Base-by-base conservation (phyloP, 345 rosid genomes). In the Noccaea bulbosa region DNA sequence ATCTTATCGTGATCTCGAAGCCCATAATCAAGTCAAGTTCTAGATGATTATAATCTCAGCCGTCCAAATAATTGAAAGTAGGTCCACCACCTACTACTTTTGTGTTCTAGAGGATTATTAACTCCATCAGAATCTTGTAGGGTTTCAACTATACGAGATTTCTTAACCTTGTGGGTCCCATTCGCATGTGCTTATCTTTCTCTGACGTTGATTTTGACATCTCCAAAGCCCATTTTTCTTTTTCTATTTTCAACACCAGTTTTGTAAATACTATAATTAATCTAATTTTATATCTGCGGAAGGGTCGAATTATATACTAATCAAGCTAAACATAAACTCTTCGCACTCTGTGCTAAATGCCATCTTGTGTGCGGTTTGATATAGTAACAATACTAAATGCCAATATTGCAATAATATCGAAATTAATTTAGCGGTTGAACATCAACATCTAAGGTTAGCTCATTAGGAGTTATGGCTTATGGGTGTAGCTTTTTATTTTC, bases 191-290 rank as follows among this genome's bases (percentile, higher is more conserved):
- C 74, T 61, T 68, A 11, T 30, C 65, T 4, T 4, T 66, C 60
- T 48, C 78, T 54, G 74, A 52, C 57, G 27, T 54, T 68, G 74
- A 75, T 62, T 68, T 75, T 69, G 78, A 68, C 74, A 75, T 75
- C 58, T 68, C 74, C 37, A 14, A 37, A 43, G 22, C 30, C 30
- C 30, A 27, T 27, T 4, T 43, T 17, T 46, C 0, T 55, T 38
- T 38, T 65, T 39, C 37, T 38, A 7, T 64, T 65, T 65, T 39
- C 53, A 57, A 56, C 3, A 65, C 30, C 5, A 56, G 0, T 56
- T 72, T 37, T 38, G 30, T 16, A 50, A 57, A 49, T 15, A n/a
- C 58, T 50, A 3, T 5, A 51, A 47, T 39, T 66, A 12, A 63
- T 17, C 45, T 11, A 6, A 11, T 44, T 14, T 51, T 15, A 30